These are phyloP conservation scores for Limnanthes douglasii DNA, from an alignment of 345 rosid genomes.

Conservation along the genomic window DNA sequence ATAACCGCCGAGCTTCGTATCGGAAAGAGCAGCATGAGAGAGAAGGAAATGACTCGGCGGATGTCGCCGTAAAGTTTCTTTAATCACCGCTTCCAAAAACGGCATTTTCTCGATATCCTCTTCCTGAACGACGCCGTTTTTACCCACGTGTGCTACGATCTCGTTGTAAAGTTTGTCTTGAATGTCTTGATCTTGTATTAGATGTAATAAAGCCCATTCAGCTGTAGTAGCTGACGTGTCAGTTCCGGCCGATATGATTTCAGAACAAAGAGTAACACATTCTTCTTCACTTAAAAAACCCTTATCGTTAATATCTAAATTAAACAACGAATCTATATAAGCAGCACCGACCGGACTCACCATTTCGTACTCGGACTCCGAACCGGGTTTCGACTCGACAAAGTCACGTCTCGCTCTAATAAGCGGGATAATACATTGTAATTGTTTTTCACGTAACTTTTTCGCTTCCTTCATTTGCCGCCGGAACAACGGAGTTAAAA, in stretches of 20 bases:
- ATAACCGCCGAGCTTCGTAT: conserved; percentile 67
- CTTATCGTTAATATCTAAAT: conserved; percentile 27
- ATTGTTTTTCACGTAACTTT: conserved; percentile 48
- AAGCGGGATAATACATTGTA: conserved; percentile 65
- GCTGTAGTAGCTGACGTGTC: conserved; percentile 76
- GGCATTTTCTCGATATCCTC: conserved; percentile 59
- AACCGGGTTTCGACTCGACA: conserved; percentile 26
- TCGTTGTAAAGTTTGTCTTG: conserved; percentile 61
- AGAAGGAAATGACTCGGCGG: conserved; percentile 91
- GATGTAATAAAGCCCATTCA: conserved; percentile 72
- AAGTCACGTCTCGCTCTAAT: conserved; percentile 46
- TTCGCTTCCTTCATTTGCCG: conserved; percentile 51
- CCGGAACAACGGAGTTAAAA: conserved; percentile 56
- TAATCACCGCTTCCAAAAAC: conserved; percentile 54
- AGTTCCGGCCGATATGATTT: conserved; percentile 77
- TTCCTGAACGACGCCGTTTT: conserved; percentile 37
- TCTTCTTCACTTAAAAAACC: conserved; percentile 52
- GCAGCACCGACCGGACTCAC: conserved; percentile 94
- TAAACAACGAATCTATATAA: conserved; percentile 65
- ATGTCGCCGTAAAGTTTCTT: conserved; percentile 86
- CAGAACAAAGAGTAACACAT: conserved; percentile 76
- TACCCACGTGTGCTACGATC: conserved; percentile 39
- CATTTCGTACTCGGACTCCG: conserved; percentile 40
- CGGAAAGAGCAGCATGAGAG: conserved; percentile 54
- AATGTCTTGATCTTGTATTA: conserved; percentile 47